phyloP scores from a whole-genome alignment of 768 basidiomycete genomes.

The Cyclocybe cylindracea region DNA sequence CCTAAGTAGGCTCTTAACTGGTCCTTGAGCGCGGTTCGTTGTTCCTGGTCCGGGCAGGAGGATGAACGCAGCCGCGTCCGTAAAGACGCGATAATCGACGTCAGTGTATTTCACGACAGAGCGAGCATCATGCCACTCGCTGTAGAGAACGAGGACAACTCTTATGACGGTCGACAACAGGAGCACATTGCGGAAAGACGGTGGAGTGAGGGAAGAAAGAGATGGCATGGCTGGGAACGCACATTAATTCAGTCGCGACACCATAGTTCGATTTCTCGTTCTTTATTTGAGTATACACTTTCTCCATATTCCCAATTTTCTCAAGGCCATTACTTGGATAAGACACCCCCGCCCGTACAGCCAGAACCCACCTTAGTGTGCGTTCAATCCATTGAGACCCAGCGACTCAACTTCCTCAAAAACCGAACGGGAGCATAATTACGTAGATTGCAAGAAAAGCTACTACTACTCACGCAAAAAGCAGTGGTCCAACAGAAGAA shows the following conservation, averaged over 20 bases:
- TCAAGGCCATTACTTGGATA: not conserved
- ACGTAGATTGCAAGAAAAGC: conserved; percentile 10
- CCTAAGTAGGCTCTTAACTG: conserved; percentile 41
- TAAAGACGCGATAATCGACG: conserved; percentile 95
- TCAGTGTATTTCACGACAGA: conserved; percentile 96
- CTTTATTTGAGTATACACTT: not conserved
- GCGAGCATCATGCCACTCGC: conserved; percentile 86
- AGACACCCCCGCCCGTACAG: not conserved
- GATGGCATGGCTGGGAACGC: conserved; percentile 11
- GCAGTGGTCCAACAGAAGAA: no score
- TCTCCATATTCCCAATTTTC: not conserved
- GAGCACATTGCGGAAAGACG: conserved; percentile 56
- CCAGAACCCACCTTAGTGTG: not conserved
- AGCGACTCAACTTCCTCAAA: not conserved
- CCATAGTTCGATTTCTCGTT: not conserved
- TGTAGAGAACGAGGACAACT: conserved; percentile 74
- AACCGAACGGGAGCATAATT: not conserved
- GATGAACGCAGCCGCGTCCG: conserved; percentile 82
- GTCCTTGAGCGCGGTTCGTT: conserved; percentile 62
- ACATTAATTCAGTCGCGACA: not conserved
- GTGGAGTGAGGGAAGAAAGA: conserved; percentile 21
- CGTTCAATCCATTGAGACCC: not conserved
- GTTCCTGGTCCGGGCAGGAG: conserved; percentile 43
- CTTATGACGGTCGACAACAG: conserved; percentile 58
- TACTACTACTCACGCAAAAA: conserved; percentile 6